phyloP scores from a whole-genome alignment of 2,329 filamentous ascomycete genomes.

The Aspergillus vadensis region DNA sequence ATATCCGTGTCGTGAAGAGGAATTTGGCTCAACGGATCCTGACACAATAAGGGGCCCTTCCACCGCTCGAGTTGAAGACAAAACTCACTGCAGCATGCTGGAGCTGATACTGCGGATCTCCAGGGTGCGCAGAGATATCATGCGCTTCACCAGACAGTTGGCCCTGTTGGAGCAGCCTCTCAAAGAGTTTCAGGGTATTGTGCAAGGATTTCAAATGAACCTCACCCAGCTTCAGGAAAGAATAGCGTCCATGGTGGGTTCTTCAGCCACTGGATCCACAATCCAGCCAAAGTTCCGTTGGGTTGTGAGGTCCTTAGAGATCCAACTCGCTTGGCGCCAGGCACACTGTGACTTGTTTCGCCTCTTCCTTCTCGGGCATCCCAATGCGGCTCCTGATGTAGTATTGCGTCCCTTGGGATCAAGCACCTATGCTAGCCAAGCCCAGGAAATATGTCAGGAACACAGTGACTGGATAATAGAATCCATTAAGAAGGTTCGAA shows the following conservation, averaged over 20 bases:
- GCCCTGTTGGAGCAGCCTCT: constrained; percentile 2
- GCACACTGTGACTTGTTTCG: background rate
- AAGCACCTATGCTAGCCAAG: background rate
- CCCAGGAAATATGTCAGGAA: background rate
- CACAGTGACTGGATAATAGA: constrained; percentile 1
- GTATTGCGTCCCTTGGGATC: background rate
- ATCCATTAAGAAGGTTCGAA: background rate
- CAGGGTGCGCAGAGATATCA: background rate
- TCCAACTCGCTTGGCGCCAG: background rate
- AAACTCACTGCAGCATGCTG: background rate
- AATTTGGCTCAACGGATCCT: background rate
- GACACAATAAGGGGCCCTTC: background rate
- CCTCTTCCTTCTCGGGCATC: constrained; percentile 1
- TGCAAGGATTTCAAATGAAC: background rate
- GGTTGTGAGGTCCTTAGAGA: background rate
- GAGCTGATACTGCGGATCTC: background rate
- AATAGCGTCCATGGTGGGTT: background rate
- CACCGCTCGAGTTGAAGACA: background rate
- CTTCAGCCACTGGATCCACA: background rate
- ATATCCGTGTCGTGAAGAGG: constrained; percentile 2
- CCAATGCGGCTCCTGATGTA: background rate
- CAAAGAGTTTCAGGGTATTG: background rate
- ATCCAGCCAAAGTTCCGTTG: background rate
- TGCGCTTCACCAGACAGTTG: background rate
- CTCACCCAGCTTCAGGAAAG: background rate